Conservation (phyloP, 805 yeast genomes). For the Saccharomycopsis babjevae region DNA sequence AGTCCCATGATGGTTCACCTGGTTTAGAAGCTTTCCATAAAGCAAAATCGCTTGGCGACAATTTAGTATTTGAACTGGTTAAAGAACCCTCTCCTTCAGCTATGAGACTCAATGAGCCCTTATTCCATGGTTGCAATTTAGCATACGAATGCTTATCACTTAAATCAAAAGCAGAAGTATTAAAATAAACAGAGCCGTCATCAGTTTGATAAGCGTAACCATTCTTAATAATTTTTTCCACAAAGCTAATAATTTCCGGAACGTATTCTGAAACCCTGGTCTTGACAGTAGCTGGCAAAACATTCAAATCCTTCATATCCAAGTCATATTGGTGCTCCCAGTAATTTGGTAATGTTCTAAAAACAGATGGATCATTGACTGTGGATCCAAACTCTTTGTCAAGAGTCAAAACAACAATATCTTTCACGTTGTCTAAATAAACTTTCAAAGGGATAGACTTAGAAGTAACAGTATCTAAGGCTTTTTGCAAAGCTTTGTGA, state of each 20-base stretch:
- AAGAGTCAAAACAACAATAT: conserved; percentile 61
- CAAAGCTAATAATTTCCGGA: conserved; percentile 82
- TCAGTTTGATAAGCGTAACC: conserved; percentile 77
- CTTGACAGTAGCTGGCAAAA: conserved; percentile 71
- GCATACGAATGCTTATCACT: conserved; percentile 75
- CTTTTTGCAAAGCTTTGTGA: conserved; percentile 47
- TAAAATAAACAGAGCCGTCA: conserved; percentile 95
- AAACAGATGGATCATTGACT: conserved; percentile 77
- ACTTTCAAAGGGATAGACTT: conserved; percentile 23
- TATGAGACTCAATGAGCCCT: conserved; percentile 74
- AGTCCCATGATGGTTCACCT: conserved; percentile 93
- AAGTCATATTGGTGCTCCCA: conserved; percentile 83
- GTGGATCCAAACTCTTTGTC: conserved; percentile 65
- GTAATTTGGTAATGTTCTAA: conserved; percentile 69
- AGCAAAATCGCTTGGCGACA: conserved; percentile 79
- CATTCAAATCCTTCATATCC: conserved; percentile 82
- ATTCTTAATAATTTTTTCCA: conserved; percentile 58
- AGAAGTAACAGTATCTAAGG: conserved; percentile 28
- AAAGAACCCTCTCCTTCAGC: conserved; percentile 86
- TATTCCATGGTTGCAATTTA: conserved; percentile 96
- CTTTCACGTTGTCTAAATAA: conserved; percentile 49
- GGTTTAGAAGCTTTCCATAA: conserved; percentile 94
- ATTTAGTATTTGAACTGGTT: conserved; percentile 40
- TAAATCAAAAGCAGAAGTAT: conserved; percentile 71
- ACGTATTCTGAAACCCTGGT: conserved; percentile 94